Evolutionary conservation across 1,284 basidiomycete genomes (phyloP), one percentile per base, ranked within the genome.

Genomic region (Peniophora sp.): DNA sequence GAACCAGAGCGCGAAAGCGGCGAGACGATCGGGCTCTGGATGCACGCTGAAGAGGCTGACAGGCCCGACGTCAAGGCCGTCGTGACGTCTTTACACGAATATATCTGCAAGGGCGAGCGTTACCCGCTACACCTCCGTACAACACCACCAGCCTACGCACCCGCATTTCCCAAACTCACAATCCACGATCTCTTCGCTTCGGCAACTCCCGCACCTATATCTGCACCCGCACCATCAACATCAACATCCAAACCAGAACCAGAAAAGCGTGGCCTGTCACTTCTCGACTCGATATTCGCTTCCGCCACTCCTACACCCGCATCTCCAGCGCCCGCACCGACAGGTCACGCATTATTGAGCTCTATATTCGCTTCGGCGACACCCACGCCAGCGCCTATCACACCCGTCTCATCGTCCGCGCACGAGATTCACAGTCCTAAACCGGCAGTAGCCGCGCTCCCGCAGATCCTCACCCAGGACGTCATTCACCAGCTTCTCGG

Each of bases 1-100:
- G 47, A 58, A 24, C 50, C 57, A 25, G 58, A 59, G 46, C 69
- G 68, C 38, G 71, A 77, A 58, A 83, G 82, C 61, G 83, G 82
- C n/a, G 69, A 70, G 43, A 85, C 82, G 2, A 77, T 89, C 53
- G 89, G 89, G 2, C 70, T 93, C 9, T 94, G 91, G 91, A 85
- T 86, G 64, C 83, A 81, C 59, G 6, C 27, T 12, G 27, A 32
- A 12, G 77, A 85, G 27, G 79, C 80, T 14, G 82, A 84, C 50
- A 78, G 83, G 32, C 74, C 89, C 41, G 84, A 86, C 22, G 73
- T 92, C 63, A 80, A 75, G 53, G 77, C 82, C 56, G 82, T 86
- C 52, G 75, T 87, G 70, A 68, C 75, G 63, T 73, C 85, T 53
- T 62, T 89, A 34, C 80, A 85, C 59, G 69, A 70, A 1, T 86